Evolutionary conservation across 2,329 filamentous ascomycete species (phyloP).

Genomic region (Parascedosporium putredinis): DNA sequence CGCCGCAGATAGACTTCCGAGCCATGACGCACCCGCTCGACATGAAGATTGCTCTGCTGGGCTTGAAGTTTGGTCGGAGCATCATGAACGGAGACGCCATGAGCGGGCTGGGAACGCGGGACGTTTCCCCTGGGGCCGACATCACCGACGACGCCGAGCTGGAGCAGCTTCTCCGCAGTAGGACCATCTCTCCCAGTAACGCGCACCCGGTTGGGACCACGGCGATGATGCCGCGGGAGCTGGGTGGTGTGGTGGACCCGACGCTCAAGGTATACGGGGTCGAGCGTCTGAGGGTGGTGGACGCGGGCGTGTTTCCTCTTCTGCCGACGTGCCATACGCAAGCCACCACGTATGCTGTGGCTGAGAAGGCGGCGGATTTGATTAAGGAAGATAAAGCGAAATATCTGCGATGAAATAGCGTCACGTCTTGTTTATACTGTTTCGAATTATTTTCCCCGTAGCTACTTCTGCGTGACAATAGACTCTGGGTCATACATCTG

Average conservation of each 20-base stretch:
- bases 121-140: conserved; percentile 20
- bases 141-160: conserved; percentile 14
- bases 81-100: conserved; percentile 17
- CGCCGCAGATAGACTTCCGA: conserved; percentile 35
- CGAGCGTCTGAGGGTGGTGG: conserved; percentile 23
- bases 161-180: conserved; percentile 15
- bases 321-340: conserved; percentile 22
- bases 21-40: conserved; percentile 25
- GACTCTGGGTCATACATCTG: too few relatives aligned
- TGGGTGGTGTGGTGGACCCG: conserved; percentile 24
- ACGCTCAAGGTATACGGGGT: conserved; percentile 23
- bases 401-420: background rate
- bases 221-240: conserved; percentile 21
- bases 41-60: conserved; percentile 21
- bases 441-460: too few relatives aligned
- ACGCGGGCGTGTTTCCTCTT: conserved; percentile 24
- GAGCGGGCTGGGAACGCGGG: conserved; percentile 21
- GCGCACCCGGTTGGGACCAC: conserved; percentile 18
- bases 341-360: conserved; percentile 19
- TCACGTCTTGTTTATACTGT: too few relatives aligned
- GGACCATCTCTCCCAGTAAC: conserved; percentile 8
- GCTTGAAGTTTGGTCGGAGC: conserved; percentile 19
- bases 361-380: conserved; percentile 21
- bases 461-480: too few relatives aligned
- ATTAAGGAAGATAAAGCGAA: conserved; percentile 14